Percentiles rank a stretch among this genome's conserved stretches.
Evolutionary conservation across 1,284 basidiomycete genomes (phyloP).

Genomic region (Rhodotorula glutinis): DNA sequence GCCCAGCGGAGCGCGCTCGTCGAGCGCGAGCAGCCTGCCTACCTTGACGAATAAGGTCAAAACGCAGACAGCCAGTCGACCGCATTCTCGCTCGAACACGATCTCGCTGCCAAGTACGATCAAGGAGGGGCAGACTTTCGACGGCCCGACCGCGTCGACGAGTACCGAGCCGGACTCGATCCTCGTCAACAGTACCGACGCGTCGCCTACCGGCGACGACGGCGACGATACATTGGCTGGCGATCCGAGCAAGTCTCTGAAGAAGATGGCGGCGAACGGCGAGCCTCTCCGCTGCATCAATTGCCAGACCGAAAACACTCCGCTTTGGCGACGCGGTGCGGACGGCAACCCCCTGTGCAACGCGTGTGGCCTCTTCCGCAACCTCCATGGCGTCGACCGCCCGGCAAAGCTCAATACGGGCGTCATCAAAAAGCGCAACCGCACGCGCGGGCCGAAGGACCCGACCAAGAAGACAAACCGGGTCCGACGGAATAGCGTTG

Average conservation of each 20-base stretch:
- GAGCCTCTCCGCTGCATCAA: slow-evolving; percentile 31
- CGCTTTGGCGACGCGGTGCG: slow-evolving; percentile 51
- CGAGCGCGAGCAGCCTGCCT: slow-evolving; percentile 7
- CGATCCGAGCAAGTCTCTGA: neutral
- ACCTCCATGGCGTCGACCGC: slow-evolving; percentile 50
- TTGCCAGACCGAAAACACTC: slow-evolving; percentile 46
- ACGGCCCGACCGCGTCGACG: neutral
- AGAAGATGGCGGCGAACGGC: slow-evolving; percentile 18
- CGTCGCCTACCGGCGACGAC: neutral
- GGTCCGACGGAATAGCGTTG: neutral
- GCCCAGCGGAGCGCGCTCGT: neutral
- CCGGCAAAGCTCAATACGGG: slow-evolving; percentile 51
- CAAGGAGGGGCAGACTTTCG: slow-evolving; percentile 28
- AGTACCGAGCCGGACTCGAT: neutral
- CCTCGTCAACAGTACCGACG: neutral
- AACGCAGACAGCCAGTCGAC: slow-evolving; percentile 18
- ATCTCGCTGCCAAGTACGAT: slow-evolving; percentile 27
- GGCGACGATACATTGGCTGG: neutral
- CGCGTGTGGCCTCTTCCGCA: slow-evolving; percentile 52
- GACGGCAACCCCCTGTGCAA: slow-evolving; percentile 51
- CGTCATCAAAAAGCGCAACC: slow-evolving; percentile 48
- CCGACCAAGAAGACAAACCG: slow-evolving; percentile 9
- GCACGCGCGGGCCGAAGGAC: slow-evolving; percentile 32
- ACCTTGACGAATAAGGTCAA: neutral
- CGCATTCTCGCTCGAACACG: slow-evolving; percentile 32